Conservation (phyloP, 805 yeast genomes). For the Vanderwaltozyma yarrowii region DNA sequence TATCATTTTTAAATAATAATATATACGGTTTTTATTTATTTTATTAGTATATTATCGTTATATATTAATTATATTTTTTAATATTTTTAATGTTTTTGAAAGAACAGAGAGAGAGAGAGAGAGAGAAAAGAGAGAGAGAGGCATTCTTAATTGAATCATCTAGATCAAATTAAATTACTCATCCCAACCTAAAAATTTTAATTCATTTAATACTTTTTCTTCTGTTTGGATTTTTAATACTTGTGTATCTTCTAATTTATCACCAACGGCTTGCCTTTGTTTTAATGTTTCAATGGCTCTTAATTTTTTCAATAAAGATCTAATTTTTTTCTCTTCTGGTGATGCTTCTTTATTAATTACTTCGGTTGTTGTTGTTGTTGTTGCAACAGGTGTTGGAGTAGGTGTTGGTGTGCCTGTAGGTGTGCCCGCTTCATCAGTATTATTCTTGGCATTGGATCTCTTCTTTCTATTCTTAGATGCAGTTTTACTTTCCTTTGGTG, state of each 20-base stretch:
- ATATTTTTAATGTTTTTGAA: too few relatives aligned
- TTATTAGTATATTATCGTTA: too few relatives aligned
- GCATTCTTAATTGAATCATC: too few relatives aligned
- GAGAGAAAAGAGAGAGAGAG: too few relatives aligned
- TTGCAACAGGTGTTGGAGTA: slow-evolving; percentile 8
- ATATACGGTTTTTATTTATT: too few relatives aligned
- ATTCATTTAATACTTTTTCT: slow-evolving; percentile 64
- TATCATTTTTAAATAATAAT: too few relatives aligned
- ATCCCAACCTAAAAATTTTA: slow-evolving; percentile 65
- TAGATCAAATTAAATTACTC: too few relatives aligned
- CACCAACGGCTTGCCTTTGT: slow-evolving; percentile 74
- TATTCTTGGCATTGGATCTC: slow-evolving; percentile 41
- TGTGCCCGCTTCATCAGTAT: slow-evolving; percentile 28
- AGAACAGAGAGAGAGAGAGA: too few relatives aligned
- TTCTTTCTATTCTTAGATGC: slow-evolving; percentile 70
- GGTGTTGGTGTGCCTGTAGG: slow-evolving; percentile 1
- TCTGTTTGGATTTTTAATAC: slow-evolving; percentile 82
- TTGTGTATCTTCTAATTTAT: slow-evolving; percentile 87
- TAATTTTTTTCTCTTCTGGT: slow-evolving; percentile 84
- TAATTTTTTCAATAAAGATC: slow-evolving; percentile 82
- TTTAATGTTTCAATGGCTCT: slow-evolving; percentile 92
- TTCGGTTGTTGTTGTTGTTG: slow-evolving; percentile 6
- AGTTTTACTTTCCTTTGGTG: slow-evolving; percentile 47
- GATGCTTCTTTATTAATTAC: slow-evolving; percentile 28
- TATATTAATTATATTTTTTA: too few relatives aligned